phyloP scores from a whole-genome alignment of 768 basidiomycete genomes.

The Russula ochroleuca region DNA sequence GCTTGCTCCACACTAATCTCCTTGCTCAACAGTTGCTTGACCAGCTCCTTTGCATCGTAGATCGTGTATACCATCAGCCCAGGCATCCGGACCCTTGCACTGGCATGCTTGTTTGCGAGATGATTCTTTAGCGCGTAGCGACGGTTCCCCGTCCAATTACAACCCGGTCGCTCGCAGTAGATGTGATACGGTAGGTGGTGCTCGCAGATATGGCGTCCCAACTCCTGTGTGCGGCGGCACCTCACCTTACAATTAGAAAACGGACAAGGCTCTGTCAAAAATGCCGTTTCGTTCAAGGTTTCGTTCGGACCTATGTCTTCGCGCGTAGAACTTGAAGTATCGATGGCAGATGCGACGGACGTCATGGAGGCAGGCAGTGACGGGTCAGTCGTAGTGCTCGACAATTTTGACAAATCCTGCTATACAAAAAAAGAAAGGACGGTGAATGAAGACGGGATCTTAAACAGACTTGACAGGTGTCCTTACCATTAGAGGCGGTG shows the following conservation, averaged over 20 bases:
- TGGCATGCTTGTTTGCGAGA: background rate
- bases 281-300: background rate
- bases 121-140: background rate
- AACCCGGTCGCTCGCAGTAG: background rate
- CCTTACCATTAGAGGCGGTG: background rate
- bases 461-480: background rate
- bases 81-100: background rate
- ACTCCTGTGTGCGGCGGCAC: background rate
- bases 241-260: background rate
- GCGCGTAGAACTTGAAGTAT: background rate
- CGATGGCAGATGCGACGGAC: background rate
- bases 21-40: conserved; percentile 1
- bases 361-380: background rate
- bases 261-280: background rate
- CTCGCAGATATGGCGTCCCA: conserved; percentile 1
- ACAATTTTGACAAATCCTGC: background rate
- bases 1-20: background rate
- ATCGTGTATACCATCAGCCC: background rate
- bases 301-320: background rate
- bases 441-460: background rate
- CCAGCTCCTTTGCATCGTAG: background rate
- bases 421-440: background rate
- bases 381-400: background rate
- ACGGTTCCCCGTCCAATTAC: background rate
- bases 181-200: background rate